Base-by-base conservation (phyloP, 768 basidiomycete genomes). In the Galerina sulciceps region DNA sequence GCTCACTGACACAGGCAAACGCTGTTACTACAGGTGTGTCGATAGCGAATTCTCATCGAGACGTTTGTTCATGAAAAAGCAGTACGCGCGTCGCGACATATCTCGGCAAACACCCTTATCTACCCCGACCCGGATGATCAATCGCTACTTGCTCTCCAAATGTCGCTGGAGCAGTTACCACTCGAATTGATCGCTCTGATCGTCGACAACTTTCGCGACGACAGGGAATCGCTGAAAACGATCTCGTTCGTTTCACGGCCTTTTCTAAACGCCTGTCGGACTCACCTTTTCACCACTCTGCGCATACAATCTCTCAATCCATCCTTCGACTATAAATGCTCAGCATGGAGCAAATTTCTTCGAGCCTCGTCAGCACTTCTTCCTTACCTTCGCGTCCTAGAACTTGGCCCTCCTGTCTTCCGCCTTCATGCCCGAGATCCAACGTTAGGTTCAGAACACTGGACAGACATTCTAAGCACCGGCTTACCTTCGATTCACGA, bases 361-460 rank as follows among this genome's bases (percentile, higher is more conserved):
- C 22, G 36, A 23, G 20, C 22, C 3, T 59, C 60, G 17, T 14
- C 53, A 6, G 58, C 51, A 3, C 15, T 65, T 11, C 53, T 57
- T 14, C 55, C 58, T 20, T 48, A 59, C 37, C 34, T 63, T 2
- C 55, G 55, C 15, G 55, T 44, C 9, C 52, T 63, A 6, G 62
- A 63, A 38, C 50, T 63, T 5, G 62, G 62, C 15, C 62, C 62
- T 43, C 58, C 62, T 13, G 41, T 63, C 13, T 59, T 63, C 31
- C 62, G 55, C 3, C 53, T 63, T 8, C 20, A 26, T 22, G 44
- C 44, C n/a, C 58, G 51, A 17, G 54, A 57, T 31, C 31, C 49
- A 11, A 18, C 35, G 3, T 17, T 46, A 13, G 48, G 23, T 6
- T 57, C 58, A 3, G 18, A 26, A 2, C 62, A 63, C 40, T 63